Evolutionary conservation across 2,329 filamentous ascomycete genomes (phyloP), one percentile per base, ranked within the genome.

Genomic region (Botrytis fragariae): DNA sequence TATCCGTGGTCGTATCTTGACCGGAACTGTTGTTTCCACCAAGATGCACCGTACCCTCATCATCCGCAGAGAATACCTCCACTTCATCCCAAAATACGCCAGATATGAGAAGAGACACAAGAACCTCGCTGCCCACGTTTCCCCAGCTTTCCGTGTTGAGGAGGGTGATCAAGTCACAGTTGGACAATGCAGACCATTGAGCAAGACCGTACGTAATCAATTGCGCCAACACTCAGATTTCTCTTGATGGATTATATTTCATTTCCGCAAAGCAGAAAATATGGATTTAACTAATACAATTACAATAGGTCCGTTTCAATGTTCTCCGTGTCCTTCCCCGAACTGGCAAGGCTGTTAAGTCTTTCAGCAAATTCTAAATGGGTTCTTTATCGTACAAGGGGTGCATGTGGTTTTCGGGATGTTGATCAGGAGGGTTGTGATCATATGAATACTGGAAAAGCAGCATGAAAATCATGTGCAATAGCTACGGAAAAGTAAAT

Each of bases 81-180:
- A 99, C 90, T 99, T 93, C 89, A 93, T 99, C 85, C 95, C 95
- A 87, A 99, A 99, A 90, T 99, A 99, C 92, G 90, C 93, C 85
- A 93, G 96, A 92, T 99, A 99, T 87, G 97, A 99, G 94, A 98
- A 98, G 92, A 91, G 96, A 86, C 96, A 99, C 93, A 98, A 98
- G 93, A 99, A 99, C 92, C 90, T 99, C 80, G 94, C 96, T 83
- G 96, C 95, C 81, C 96, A 99, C 91, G 95, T 98, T 83, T 98
- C 95, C 79, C 96, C 96, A 82, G 95, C 95, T 86, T 99, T 99
- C 94, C 96, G 96, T 97, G 95, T 98, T 82, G 93, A 97, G 89
- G 95, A 98, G 85, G 97, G 96, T 91, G 96, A 99, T 88, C 92
- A 95, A 88, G 97, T 99, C 83, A 97, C 95, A 82, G 95, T 99